These are phyloP conservation scores for Rhizopogon rudus DNA, from an alignment of 768 basidiomycete genomes.

Conservation along the genomic window DNA sequence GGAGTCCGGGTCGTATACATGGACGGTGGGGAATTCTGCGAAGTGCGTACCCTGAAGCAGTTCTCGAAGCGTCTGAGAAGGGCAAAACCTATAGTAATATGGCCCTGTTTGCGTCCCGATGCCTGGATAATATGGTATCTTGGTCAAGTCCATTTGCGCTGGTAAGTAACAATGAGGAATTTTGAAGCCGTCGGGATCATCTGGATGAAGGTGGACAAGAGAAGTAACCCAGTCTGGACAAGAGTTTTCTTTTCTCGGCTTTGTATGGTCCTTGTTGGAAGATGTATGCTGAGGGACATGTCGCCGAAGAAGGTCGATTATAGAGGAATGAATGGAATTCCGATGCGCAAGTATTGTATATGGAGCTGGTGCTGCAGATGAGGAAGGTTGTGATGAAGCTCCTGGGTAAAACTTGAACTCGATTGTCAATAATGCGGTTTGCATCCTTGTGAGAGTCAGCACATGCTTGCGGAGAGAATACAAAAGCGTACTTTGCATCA, in stretches of 20 bases:
- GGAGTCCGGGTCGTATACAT: slow-evolving; percentile 58
- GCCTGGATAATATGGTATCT: slow-evolving; percentile 2
- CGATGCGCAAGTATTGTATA: slow-evolving; percentile 61
- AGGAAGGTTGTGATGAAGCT: slow-evolving; percentile 36
- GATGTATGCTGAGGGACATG: slow-evolving; percentile 27
- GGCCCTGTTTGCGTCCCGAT: neutral
- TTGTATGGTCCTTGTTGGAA: slow-evolving; percentile 28
- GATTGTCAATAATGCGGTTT: slow-evolving; percentile 63
- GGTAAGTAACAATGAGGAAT: slow-evolving; percentile 59
- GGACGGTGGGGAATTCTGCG: slow-evolving; percentile 81
- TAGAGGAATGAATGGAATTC: slow-evolving; percentile 43
- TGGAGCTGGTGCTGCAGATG: slow-evolving; percentile 30
- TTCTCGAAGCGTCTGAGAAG: slow-evolving; percentile 37
- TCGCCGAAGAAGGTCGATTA: slow-evolving; percentile 46
- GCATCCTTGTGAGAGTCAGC: slow-evolving; percentile 44
- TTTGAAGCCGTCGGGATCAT: slow-evolving; percentile 51
- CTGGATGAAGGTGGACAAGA: slow-evolving; percentile 47
- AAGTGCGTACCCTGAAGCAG: slow-evolving; percentile 60
- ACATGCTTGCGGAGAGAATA: slow-evolving; percentile 6
- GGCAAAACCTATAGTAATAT: slow-evolving; percentile 55
- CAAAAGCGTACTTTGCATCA: slow-evolving; percentile 64
- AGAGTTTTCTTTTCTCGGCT: slow-evolving; percentile 39
- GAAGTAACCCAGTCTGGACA: slow-evolving; percentile 52
- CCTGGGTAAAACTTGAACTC: slow-evolving; percentile 67
- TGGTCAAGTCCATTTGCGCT: slow-evolving; percentile 30